phyloP scores from a whole-genome alignment of 768 basidiomycete species.

The Termitomyces sp. region DNA sequence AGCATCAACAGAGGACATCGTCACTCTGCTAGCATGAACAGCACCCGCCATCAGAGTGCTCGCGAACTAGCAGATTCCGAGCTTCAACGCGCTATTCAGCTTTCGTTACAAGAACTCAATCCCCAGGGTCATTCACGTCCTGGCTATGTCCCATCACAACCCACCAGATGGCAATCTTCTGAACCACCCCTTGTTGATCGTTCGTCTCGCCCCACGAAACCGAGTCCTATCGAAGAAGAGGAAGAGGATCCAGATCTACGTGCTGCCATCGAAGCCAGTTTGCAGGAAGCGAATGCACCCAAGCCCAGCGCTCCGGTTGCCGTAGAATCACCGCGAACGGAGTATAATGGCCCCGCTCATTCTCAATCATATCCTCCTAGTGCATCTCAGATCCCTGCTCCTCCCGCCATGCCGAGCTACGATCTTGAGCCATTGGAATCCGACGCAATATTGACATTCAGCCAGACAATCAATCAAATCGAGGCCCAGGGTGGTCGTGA shows the following conservation, averaged over 20 bases:
- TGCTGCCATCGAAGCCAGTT: constrained; percentile 92
- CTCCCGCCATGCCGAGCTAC: constrained; percentile 62
- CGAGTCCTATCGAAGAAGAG: constrained; percentile 38
- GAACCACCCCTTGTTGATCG: constrained; percentile 69
- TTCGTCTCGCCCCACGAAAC: constrained; percentile 32
- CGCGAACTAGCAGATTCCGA: constrained; percentile 78
- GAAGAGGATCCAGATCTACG: constrained; percentile 90
- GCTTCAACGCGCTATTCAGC: constrained; percentile 87
- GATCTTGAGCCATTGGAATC: constrained; percentile 80
- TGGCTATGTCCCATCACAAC: constrained; percentile 68
- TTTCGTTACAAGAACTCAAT: constrained; percentile 78
- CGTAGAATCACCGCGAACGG: constrained; percentile 43
- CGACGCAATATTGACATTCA: constrained; percentile 86
- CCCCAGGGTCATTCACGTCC: constrained; percentile 42
- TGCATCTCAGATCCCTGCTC: constrained; percentile 31
- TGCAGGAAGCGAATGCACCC: constrained; percentile 78
- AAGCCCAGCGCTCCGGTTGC: constrained; percentile 73
- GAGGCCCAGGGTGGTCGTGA: constrained; percentile 74
- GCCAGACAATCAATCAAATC: constrained; percentile 83
- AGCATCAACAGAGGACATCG: constrained; percentile 43
- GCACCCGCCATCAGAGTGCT: constrained; percentile 46
- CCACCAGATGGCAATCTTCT: constrained; percentile 53
- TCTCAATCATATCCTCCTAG: constrained; percentile 40
- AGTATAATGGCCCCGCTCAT: constrained; percentile 34
- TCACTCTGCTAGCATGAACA: constrained; percentile 49